These are phyloP conservation scores for Silene noctiflora DNA, from an alignment of 179 eudicot genomes.

Conservation along the genomic window DNA sequence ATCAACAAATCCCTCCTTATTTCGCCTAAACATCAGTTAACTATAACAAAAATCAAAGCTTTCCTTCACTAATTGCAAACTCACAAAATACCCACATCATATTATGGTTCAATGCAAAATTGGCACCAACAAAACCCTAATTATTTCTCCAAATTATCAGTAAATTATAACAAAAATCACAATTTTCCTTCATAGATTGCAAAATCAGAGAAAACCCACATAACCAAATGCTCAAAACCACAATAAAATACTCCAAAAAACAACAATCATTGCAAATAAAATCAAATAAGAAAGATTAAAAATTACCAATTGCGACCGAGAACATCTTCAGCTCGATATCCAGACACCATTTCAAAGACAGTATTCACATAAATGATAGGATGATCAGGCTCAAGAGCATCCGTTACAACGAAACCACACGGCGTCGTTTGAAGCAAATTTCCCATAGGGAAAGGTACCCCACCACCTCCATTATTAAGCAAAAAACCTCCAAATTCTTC, in stretches of 20 bases:
- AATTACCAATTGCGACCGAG: conserved; percentile 82
- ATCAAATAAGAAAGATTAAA: background rate
- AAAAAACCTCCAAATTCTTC: conserved; percentile 40
- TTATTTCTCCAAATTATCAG: background rate
- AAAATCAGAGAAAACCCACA: conserved; percentile 8
- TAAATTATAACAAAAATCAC: background rate
- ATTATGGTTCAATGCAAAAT: background rate
- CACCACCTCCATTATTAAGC: conserved; percentile 53
- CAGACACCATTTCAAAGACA: conserved; percentile 84
- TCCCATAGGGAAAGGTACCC: conserved; percentile 66
- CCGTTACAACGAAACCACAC: conserved; percentile 88
- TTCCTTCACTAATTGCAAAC: background rate
- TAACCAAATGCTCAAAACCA: background rate
- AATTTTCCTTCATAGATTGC: background rate
- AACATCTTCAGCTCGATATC: conserved; percentile 83
- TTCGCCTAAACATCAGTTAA: background rate
- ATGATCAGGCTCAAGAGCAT: conserved; percentile 83
- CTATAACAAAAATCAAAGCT: background rate
- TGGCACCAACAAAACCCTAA: background rate
- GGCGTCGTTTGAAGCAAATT: conserved; percentile 62
- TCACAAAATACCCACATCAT: conserved; percentile 6
- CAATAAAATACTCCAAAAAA: conserved; percentile 1
- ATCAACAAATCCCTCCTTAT: background rate
- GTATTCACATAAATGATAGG: conserved; percentile 90
- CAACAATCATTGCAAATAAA: background rate